Evolutionary conservation across 768 basidiomycete species (phyloP).

Genomic region (Pleurotus salmoneostramineus): DNA sequence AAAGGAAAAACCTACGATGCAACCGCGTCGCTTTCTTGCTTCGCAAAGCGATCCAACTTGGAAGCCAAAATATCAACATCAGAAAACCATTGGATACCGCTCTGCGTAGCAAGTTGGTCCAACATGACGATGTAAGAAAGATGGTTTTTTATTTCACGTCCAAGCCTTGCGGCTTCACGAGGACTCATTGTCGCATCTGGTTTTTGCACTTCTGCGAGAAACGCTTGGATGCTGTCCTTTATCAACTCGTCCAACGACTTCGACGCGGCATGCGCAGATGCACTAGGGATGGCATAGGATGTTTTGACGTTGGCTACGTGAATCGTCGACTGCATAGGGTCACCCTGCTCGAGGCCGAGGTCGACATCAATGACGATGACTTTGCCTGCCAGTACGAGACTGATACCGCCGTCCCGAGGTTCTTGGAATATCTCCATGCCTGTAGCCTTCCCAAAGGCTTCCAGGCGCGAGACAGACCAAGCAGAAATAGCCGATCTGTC

Average conservation of each 20-base stretch:
- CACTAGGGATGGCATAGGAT: conserved; percentile 59
- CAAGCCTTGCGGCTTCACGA: conserved; percentile 46
- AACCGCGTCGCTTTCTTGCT: conserved; percentile 47
- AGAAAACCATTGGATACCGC: conserved; percentile 74
- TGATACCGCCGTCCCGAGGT: conserved; percentile 46
- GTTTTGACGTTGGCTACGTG: conserved; percentile 62
- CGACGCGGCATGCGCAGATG: conserved; percentile 44
- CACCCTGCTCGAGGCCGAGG: conserved; percentile 41
- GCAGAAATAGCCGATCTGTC: conserved; percentile 38
- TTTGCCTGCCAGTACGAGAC: conserved; percentile 69
- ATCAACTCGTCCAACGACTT: conserved; percentile 63
- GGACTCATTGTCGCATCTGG: conserved; percentile 45
- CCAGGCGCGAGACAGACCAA: conserved; percentile 59
- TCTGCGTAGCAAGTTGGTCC: conserved; percentile 60
- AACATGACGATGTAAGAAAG: conserved; percentile 69
- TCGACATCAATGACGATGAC: conserved; percentile 79
- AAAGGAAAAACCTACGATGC: conserved; percentile 40
- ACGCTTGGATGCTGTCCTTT: conserved; percentile 48
- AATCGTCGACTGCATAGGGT: conserved; percentile 32
- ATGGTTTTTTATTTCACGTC: conserved; percentile 46
- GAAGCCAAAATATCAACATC: conserved; percentile 55
- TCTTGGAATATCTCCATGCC: conserved; percentile 80
- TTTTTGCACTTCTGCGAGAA: conserved; percentile 59
- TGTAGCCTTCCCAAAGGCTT: conserved; percentile 56
- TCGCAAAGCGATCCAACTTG: conserved; percentile 45